Evolutionary conservation across 768 basidiomycete species (phyloP), one percentile per base, ranked within the genome.

Genomic region (Lyophyllum shimeji): DNA sequence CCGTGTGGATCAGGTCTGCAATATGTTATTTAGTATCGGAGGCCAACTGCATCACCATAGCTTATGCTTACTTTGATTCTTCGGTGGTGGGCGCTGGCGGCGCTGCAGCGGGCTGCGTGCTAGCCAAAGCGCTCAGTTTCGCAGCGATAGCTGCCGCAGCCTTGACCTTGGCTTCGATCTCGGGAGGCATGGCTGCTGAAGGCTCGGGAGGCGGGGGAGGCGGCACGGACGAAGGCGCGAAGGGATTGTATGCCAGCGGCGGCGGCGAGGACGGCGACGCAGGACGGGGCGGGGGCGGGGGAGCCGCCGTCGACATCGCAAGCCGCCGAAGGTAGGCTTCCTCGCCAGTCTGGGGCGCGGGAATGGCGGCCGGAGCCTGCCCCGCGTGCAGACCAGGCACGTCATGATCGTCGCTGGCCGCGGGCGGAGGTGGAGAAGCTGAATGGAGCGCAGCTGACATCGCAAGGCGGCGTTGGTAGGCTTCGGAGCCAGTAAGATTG

Each of bases 121-220:
- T 74, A 39, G 73, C 83, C 21, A 90, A 70, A 7, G 87, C 84
- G 37, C 82, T 74, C 18, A 93, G 75, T 57, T 77, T 84, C 0
- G 92, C 92, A 18, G 92, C 93, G 53, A 95, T 89, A 11, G 85
- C 90, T 3, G 89, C 90, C 0, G 92, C 93, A 9, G 85, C 83
- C 57, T 89, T 89, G 1, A 84, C 81, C 59, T 77, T 85, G 17
- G 86, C 90, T 55, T 91, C 85, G 15, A 90, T 74, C 1, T 75
- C 71, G 72, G 69, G 24, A 76, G 59, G 27, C 17, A 69, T 56
- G 2, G 67, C 53, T 17, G 73, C 67, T 2, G 79, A 74, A 20
- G 67, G 60, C 8, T 75, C 69, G 5, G 80, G 73, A 27, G 73
- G 77, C 0, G 85, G 80, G 1, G 87, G 84, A 4, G 83, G 78